Evolutionary conservation across 2,329 filamentous ascomycete species (phyloP), one percentile per base, ranked within the genome.

Genomic region (Sarocladiaceae sp.): DNA sequence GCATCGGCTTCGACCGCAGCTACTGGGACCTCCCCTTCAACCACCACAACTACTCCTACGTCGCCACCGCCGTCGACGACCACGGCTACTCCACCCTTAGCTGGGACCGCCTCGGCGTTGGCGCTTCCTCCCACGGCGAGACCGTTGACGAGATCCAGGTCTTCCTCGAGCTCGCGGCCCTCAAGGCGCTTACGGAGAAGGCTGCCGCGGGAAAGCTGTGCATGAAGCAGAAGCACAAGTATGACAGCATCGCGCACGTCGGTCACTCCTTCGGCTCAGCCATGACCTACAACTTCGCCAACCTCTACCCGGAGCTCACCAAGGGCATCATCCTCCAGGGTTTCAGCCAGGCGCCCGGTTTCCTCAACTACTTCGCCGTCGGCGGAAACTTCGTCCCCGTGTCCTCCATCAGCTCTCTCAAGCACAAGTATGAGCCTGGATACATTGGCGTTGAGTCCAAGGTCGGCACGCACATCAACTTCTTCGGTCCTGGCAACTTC

Each of bases 201-300:
- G 63, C 79, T 2, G 72, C 73, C 23, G 52, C 58, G 1, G 71
- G 73, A 37, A 53, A 55, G 0, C 61, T 83, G 13, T 18, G 15
- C 19, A 55, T 64, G 0, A 60, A 63, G 16, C 57, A 74, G n/a
- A 55, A 55, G 21, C 51, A 58, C 37, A 50, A 50, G 16, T 68
- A 62, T 51, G 46, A 54, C 34, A 70, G 73, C 53, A 62, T 78
- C 19, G 64, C 80, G 7, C 80, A 84, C 55, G 67, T 81, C 13
- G 81, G 80, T 11, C 80, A 85, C 63, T 80, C 74, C 0, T 84
- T 80, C 51, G 81, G 81, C 24, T 79, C 78, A 0, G 61, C 71
- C 5, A 74, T 78, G 51, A 74, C 71, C 2, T 81, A 78, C 58
- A 68, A 62, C 39, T 65, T 84, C 16, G 71, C 74, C 6, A 67